Evolutionary conservation across 495 filamentous ascomycete species (phyloP), one percentile per base, ranked within the genome.

Genomic region (Penicillium paxilli): DNA sequence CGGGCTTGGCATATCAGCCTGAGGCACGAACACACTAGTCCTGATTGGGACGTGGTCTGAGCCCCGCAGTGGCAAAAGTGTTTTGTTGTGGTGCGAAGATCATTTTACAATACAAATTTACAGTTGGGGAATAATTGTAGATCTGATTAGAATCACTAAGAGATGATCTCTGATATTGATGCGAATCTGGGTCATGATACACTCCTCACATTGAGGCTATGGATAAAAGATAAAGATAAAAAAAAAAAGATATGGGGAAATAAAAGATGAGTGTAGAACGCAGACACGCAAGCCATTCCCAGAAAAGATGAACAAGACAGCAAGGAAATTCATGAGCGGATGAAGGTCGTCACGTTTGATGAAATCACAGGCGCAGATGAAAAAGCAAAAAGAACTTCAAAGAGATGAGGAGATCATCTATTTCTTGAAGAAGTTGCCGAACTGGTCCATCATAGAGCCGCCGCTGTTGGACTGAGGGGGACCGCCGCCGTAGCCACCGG

Each of bases 391-490:
- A 48, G n/a, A n/a, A n/a, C n/a, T n/a, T n/a, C n/a, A n/a, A n/a
- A n/a, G n/a, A 30, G 48, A 44, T 24, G 25, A 47, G 35, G 45
- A 53, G 20, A 28, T 19, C 41, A 9, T 61, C 57, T 72, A 76
- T 61, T 68, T 73, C 66, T 74, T 72, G 67, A 78, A 78, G 68
- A 71, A 78, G 47, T 60, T 55, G 53, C 69, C 65, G 51, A 79
- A 65, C 60, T 72, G 51, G 63, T 77, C 63, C 68, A 76, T 68
- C 69, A 71, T 70, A 51, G 62, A 44, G 57, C 71, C 49, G 17
- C 62, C 54, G 21, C 52, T 47, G 45, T 63, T 52, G 42, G 53
- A 49, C 28, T 51, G 52, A 52, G 64, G 51, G 20, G 59, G 62
- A 10, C 30, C 30, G 8, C 57, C 58, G 19, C 62, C 60, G 28